Conservation (phyloP, 2,329 filamentous ascomycete species). For the Alternaria sp. region DNA sequence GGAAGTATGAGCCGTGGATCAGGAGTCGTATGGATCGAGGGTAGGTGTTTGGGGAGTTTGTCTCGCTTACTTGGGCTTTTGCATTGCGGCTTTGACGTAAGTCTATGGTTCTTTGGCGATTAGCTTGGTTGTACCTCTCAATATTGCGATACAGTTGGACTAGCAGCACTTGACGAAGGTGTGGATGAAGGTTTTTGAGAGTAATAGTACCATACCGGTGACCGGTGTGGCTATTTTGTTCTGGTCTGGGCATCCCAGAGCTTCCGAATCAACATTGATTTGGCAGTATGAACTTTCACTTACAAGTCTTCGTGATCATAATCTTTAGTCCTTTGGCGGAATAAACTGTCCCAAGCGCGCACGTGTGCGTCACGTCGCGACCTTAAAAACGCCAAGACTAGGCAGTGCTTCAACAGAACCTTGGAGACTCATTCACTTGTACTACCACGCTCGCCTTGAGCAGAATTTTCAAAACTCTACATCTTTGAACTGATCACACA, state of each 20-base stretch:
- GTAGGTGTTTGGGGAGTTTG: background rate
- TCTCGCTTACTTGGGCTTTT: background rate
- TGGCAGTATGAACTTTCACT: too few relatives aligned
- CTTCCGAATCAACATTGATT: too few relatives aligned
- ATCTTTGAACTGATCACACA: background rate
- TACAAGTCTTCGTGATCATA: too few relatives aligned
- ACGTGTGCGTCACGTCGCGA: background rate
- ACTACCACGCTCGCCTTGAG: background rate
- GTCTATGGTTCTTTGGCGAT: background rate
- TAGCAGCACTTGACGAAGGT: too few relatives aligned
- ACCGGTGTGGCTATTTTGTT: too few relatives aligned
- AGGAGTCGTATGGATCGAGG: background rate
- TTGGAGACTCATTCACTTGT: background rate
- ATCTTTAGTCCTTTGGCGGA: too few relatives aligned
- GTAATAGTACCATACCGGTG: background rate
- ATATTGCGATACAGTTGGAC: too few relatives aligned
- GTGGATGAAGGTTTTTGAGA: background rate
- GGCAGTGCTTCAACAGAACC: background rate
- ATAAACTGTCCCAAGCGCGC: too few relatives aligned
- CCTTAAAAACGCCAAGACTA: background rate
- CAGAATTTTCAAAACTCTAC: background rate
- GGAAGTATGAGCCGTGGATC: conserved; percentile 5
- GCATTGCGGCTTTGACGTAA: background rate
- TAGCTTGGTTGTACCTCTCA: background rate
- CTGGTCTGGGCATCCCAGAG: too few relatives aligned